Evolutionary conservation across 2,329 filamentous ascomycete species (phyloP).

Genomic region (Ophiosphaerella herpotricha): DNA sequence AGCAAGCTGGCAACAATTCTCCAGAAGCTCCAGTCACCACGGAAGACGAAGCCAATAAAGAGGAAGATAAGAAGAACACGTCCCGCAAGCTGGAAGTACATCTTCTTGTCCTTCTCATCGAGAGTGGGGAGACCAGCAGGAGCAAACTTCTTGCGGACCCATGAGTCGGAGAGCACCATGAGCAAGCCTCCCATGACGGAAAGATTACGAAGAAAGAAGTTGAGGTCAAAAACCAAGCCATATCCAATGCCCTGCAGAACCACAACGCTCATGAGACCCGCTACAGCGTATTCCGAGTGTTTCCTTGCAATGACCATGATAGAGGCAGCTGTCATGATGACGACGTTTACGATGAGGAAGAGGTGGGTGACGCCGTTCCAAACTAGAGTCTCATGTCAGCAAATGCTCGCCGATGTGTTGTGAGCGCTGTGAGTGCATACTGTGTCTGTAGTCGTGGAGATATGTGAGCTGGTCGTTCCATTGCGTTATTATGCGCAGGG

Average conservation of each 20-base stretch:
- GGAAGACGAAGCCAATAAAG: constrained; percentile 95
- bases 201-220: constrained; percentile 99
- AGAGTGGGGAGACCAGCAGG: constrained; percentile 92
- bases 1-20: constrained; percentile 82
- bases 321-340: constrained; percentile 85
- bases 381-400: constrained; percentile 61
- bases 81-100: constrained; percentile 99
- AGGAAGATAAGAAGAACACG: constrained; percentile 96
- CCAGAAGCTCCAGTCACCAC: constrained; percentile 89
- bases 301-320: constrained; percentile 87
- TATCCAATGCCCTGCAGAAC: constrained; percentile 94
- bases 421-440: constrained; percentile 57
- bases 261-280: constrained; percentile 87
- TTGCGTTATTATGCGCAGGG: constrained; percentile 93
- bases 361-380: constrained; percentile 85
- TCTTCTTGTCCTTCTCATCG: constrained; percentile 99
- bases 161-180: constrained; percentile 97
- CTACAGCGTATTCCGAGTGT: constrained; percentile 90
- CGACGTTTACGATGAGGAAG: constrained; percentile 88
- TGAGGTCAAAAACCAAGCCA: constrained; percentile 96
- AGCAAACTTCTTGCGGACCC: constrained; percentile 96
- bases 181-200: constrained; percentile 95
- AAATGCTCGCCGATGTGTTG: constrained; percentile 2
- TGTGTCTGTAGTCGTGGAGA: constrained; percentile 87
- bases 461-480: constrained; percentile 95